A percentile compares a stretch with the other conserved stretches of the same genome.
These are phyloP conservation scores for Populus hybrid DNA, from an alignment of 441 rosid species.

Conservation along the genomic window DNA sequence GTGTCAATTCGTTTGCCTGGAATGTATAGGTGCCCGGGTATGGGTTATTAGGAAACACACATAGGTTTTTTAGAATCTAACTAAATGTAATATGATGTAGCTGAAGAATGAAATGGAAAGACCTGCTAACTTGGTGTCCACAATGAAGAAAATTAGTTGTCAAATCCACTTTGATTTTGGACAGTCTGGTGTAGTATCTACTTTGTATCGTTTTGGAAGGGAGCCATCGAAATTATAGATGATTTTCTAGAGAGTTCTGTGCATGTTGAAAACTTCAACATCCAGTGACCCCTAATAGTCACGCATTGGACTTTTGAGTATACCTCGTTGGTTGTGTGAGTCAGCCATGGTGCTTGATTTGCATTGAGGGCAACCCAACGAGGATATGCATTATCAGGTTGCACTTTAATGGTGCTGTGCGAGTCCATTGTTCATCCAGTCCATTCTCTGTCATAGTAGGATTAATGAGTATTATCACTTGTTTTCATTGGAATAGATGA, in stretches of 20 bases:
- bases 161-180: not conserved
- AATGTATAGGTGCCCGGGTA: too few species aligned
- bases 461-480: not conserved
- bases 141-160: not conserved
- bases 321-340: not conserved
- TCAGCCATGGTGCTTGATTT: too few species aligned
- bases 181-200: not conserved
- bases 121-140: not conserved
- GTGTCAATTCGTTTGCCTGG: not conserved
- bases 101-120: not conserved
- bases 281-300: not conserved
- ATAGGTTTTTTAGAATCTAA: not conserved
- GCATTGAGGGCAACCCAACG: not conserved
- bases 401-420: not conserved
- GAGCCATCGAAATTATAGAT: not conserved
- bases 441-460: not conserved
- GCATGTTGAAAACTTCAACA: not conserved
- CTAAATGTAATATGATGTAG: not conserved
- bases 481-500: not conserved
- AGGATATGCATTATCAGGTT: not conserved
- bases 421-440: too few species aligned
- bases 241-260: not conserved
- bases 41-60: not conserved
- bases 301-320: not conserved
- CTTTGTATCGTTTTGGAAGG: not conserved